Evolutionary conservation across 2,329 filamentous ascomycete genomes (phyloP).

Genomic region (Mycocentrospora acerina): DNA sequence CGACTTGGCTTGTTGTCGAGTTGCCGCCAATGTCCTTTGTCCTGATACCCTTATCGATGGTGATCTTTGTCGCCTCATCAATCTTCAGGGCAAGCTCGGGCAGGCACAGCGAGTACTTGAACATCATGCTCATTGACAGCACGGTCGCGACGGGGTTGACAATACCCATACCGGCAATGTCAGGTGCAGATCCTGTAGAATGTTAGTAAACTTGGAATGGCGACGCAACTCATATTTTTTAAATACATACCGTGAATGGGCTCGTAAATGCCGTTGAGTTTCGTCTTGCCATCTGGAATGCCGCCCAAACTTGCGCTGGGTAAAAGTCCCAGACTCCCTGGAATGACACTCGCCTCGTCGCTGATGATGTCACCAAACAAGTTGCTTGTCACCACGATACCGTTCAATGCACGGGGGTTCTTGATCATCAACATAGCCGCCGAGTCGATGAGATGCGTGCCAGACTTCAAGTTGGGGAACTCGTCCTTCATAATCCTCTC

Average conservation of each 20-base stretch:
- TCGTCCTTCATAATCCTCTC: slow-evolving; percentile 82
- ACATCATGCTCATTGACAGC: slow-evolving; percentile 91
- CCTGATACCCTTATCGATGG: slow-evolving; percentile 75
- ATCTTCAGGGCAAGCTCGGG: slow-evolving; percentile 75
- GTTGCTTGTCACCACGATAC: slow-evolving; percentile 89
- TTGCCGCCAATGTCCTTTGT: slow-evolving; percentile 85
- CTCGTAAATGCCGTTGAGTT: slow-evolving; percentile 94
- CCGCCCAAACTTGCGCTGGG: slow-evolving; percentile 86
- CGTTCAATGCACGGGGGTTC: slow-evolving; percentile 84
- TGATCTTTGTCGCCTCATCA: slow-evolving; percentile 76
- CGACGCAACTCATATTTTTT: too few relatives aligned
- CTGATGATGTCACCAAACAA: slow-evolving; percentile 94
- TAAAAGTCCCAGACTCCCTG: slow-evolving; percentile 82
- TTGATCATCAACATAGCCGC: slow-evolving; percentile 99
- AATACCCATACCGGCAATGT: slow-evolving; percentile 88
- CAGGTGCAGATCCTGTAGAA: slow-evolving; percentile 74
- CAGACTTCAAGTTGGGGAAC: slow-evolving; percentile 81
- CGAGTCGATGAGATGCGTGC: slow-evolving; percentile 90
- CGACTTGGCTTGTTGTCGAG: slow-evolving; percentile 73
- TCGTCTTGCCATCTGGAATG: slow-evolving; percentile 79
- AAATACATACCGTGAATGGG: slow-evolving; percentile 92
- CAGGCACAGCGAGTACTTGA: slow-evolving; percentile 85
- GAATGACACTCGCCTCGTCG: slow-evolving; percentile 93
- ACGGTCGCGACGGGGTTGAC: slow-evolving; percentile 93
- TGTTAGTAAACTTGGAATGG: slow-evolving; percentile 21